These are phyloP conservation scores for Emydomyces testavorans DNA, from an alignment of 2,329 filamentous ascomycete species.

Conservation along the genomic window DNA sequence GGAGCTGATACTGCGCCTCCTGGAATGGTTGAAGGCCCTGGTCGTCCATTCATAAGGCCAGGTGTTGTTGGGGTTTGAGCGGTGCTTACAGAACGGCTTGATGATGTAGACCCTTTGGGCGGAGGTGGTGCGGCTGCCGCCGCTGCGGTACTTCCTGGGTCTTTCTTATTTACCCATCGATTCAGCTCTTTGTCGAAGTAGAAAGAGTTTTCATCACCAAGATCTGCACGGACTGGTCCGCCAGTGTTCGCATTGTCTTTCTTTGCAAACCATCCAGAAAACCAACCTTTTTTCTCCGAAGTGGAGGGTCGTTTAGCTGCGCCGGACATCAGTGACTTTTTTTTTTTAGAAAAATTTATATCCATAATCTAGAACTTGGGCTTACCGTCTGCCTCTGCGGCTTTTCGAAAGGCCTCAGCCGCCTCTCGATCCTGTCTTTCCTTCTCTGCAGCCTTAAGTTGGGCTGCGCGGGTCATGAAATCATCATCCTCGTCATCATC, in stretches of 20 bases:
- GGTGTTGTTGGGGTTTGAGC: slow-evolving; percentile 40
- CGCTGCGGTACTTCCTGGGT: slow-evolving; percentile 51
- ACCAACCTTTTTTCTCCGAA: slow-evolving; percentile 50
- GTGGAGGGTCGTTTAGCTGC: slow-evolving; percentile 29
- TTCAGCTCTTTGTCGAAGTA: slow-evolving; percentile 92
- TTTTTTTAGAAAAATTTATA: slow-evolving; percentile 1
- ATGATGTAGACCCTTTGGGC: slow-evolving; percentile 48
- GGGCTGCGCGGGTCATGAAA: slow-evolving; percentile 44
- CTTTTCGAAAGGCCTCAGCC: slow-evolving; percentile 72
- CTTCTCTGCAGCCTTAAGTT: slow-evolving; percentile 46
- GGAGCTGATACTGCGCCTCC: slow-evolving; percentile 10
- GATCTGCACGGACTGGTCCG: slow-evolving; percentile 72
- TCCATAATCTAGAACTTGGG: no score
- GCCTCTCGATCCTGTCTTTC: slow-evolving; percentile 64
- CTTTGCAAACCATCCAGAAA: slow-evolving; percentile 69
- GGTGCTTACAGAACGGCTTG: slow-evolving; percentile 43
- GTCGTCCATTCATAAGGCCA: slow-evolving; percentile 3
- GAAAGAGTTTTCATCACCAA: slow-evolving; percentile 87
- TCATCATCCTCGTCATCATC: slow-evolving; percentile 67
- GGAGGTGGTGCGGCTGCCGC: slow-evolving; percentile 63
- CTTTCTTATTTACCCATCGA: slow-evolving; percentile 97
- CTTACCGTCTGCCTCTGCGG: slow-evolving; percentile 58
- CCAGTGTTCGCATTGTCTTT: slow-evolving; percentile 47
- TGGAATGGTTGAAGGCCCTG: slow-evolving; percentile 4
- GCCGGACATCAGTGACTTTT: slow-evolving; percentile 22